Evolutionary conservation across 495 filamentous ascomycete species (phyloP).

Genomic region (Podospora sp.): DNA sequence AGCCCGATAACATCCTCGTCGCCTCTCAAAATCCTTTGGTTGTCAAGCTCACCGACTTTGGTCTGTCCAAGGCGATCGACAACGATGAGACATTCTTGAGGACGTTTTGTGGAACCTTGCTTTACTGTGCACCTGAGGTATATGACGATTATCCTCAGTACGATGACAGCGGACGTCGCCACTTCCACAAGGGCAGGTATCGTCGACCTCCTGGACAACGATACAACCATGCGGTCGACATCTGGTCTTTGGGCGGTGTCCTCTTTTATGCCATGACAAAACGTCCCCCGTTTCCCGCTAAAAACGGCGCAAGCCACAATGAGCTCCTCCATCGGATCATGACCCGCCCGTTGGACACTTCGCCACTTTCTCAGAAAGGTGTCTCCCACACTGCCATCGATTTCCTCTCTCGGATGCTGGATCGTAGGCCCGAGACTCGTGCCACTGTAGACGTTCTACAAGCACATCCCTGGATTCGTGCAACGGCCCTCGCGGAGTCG

Average conservation of each 20-base stretch:
- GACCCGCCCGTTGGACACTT: conserved; percentile 64
- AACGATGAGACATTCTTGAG: conserved; percentile 87
- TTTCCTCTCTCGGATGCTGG: conserved; percentile 75
- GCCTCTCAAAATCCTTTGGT: conserved; percentile 67
- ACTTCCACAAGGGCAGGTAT: conserved; percentile 41
- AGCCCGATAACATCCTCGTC: conserved; percentile 96
- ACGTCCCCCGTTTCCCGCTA: conserved; percentile 76
- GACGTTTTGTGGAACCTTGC: conserved; percentile 93
- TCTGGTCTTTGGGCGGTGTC: conserved; percentile 93
- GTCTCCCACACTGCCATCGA: conserved; percentile 69
- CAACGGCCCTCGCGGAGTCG: conserved; percentile 39
- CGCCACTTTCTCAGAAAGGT: conserved; percentile 54
- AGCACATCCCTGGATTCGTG: conserved; percentile 67
- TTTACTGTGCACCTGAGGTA: conserved; percentile 96
- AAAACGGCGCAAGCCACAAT: conserved; percentile 51
- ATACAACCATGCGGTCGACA: conserved; percentile 88
- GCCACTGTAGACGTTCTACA: conserved; percentile 66
- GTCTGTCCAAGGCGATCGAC: conserved; percentile 84
- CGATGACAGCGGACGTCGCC: conserved; percentile 48
- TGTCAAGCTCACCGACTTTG: conserved; percentile 92
- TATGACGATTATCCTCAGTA: conserved; percentile 80
- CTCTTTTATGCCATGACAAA: conserved; percentile 78
- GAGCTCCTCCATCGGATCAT: conserved; percentile 84
- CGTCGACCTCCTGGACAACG: conserved; percentile 49
- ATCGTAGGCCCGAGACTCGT: conserved; percentile 68